Percentiles rank a stretch among this genome's conserved stretches.
Conservation (phyloP, 768 basidiomycete species). For the Suillus spraguei region DNA sequence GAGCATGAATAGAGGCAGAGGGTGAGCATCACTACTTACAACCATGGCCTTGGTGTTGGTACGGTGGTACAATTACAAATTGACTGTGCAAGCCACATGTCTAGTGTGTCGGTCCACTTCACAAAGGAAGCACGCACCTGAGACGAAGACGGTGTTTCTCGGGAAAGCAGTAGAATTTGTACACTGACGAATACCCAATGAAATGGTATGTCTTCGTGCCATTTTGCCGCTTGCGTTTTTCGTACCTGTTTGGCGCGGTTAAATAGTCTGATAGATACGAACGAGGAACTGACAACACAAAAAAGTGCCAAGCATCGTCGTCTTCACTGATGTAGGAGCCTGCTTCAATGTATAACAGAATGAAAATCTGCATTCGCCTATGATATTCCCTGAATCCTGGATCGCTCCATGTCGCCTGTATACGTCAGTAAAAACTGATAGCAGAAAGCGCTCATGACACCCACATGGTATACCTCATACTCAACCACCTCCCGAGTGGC, state of each 20-base stretch:
- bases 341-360: constrained; percentile 92
- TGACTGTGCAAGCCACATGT: constrained; percentile 55
- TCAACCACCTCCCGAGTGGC: constrained; percentile 43
- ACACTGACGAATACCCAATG: constrained; percentile 91
- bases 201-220: constrained; percentile 80
- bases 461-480: constrained; percentile 90
- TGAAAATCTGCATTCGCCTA: constrained; percentile 90
- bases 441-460: constrained; percentile 27
- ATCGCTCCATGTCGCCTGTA: constrained; percentile 79
- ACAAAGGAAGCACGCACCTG: constrained; percentile 51
- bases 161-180: constrained; percentile 95
- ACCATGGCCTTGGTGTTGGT: constrained; percentile 88
- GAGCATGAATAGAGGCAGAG: neutral
- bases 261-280: neutral
- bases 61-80: constrained; percentile 91
- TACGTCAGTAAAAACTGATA: constrained; percentile 1
- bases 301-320: constrained; percentile 94
- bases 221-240: constrained; percentile 72
- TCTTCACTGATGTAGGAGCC: constrained; percentile 95
- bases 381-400: constrained; percentile 92
- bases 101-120: neutral
- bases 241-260: constrained; percentile 56
- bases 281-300: constrained; percentile 64
- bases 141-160: constrained; percentile 86
- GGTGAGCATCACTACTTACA: constrained; percentile 51